phyloP scores from a whole-genome alignment of 179 eudicot genomes.

The Beta corolliflora region DNA sequence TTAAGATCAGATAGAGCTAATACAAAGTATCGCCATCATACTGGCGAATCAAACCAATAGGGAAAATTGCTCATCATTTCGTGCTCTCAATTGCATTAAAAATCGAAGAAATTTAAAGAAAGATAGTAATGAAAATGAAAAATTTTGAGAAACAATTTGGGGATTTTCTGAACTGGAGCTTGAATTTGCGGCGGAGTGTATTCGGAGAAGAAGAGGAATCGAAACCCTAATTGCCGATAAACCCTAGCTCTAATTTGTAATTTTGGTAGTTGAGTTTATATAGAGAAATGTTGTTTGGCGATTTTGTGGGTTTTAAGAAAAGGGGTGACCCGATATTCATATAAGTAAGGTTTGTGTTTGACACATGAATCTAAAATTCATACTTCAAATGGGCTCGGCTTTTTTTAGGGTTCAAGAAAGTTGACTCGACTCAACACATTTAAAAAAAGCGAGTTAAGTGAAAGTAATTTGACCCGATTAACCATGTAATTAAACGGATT shows the following conservation, averaged over 20 bases:
- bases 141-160: not conserved
- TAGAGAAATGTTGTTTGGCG: not conserved
- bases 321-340: too few relatives aligned
- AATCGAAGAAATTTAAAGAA: not conserved
- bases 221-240: constrained; percentile 3
- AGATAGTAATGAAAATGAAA: not conserved
- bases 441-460: too few relatives aligned
- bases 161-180: too few relatives aligned
- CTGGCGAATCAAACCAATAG: constrained; percentile 43
- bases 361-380: not conserved
- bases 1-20: constrained; percentile 34
- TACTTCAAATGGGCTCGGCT: not conserved
- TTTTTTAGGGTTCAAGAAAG: too few relatives aligned
- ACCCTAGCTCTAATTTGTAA: not conserved
- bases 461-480: too few relatives aligned
- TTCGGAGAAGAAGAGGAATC: not conserved
- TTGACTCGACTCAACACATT: too few relatives aligned
- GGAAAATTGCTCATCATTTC: constrained; percentile 32
- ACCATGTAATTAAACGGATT: too few relatives aligned
- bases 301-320: not conserved
- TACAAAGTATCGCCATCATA: constrained; percentile 38
- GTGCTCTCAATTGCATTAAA: not conserved
- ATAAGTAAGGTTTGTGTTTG: too few relatives aligned
- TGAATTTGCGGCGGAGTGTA: not conserved
- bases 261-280: too few relatives aligned